A percentile compares a stretch with the other conserved stretches of the same genome.
Conservation (phyloP, 805 yeast genomes). For the Clavispora vitiphila region DNA sequence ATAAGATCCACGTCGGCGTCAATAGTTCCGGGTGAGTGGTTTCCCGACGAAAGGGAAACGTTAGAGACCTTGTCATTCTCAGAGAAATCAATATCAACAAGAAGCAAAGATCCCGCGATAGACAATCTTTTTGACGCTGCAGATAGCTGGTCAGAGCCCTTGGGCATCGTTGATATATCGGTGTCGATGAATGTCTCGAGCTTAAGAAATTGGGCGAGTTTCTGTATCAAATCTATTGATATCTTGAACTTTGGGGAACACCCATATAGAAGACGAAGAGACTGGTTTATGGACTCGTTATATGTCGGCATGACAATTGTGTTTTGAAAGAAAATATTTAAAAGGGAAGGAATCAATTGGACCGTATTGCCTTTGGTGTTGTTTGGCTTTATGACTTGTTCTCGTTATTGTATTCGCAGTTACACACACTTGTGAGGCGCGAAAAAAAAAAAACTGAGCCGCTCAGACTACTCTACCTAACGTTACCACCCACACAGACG, state of each 20-base stretch:
- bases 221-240: conserved; percentile 35
- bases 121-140: conserved; percentile 22
- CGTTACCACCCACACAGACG: background rate
- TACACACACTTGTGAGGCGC: background rate
- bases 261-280: conserved; percentile 24
- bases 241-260: conserved; percentile 26
- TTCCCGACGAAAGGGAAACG: conserved; percentile 35
- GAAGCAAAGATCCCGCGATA: conserved; percentile 37
- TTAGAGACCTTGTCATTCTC: conserved; percentile 21
- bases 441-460: conserved; percentile 1
- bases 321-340: background rate
- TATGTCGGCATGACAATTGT: background rate
- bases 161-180: conserved; percentile 18
- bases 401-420: background rate
- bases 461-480: background rate
- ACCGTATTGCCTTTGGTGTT: background rate
- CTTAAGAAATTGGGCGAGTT: conserved; percentile 35
- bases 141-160: background rate
- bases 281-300: conserved; percentile 5
- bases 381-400: background rate
- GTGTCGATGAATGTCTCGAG: conserved; percentile 40
- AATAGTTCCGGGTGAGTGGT: conserved; percentile 10
- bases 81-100: conserved; percentile 36
- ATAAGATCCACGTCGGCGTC: background rate
- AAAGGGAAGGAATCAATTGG: background rate